These are phyloP conservation scores for Coccinonectria pachysandricola DNA, from an alignment of 2,329 filamentous ascomycete genomes.

Conservation along the genomic window DNA sequence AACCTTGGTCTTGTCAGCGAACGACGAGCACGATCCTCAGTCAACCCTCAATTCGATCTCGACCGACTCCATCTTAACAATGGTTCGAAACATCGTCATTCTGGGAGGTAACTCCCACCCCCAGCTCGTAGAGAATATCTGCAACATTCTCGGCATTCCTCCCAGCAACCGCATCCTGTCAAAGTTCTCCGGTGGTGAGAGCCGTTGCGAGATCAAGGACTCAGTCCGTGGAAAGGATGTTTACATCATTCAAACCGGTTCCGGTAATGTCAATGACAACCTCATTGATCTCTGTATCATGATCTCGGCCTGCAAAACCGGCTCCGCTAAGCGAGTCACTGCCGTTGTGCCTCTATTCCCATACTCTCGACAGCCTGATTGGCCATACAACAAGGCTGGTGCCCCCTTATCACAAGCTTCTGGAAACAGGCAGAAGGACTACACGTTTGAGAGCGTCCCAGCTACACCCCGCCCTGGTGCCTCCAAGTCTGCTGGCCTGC, in stretches of 20 bases:
- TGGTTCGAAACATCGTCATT: slow-evolving; percentile 93
- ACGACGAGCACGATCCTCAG: slow-evolving; percentile 5
- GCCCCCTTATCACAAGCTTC: slow-evolving; percentile 69
- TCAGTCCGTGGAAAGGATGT: slow-evolving; percentile 97
- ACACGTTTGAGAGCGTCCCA: slow-evolving; percentile 88
- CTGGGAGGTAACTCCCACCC: slow-evolving; percentile 92
- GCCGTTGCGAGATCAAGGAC: slow-evolving; percentile 88
- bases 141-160: slow-evolving; percentile 80
- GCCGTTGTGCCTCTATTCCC: slow-evolving; percentile 92
- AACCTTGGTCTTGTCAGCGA: slow-evolving; percentile 13
- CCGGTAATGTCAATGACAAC: slow-evolving; percentile 89
- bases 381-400: slow-evolving; percentile 92
- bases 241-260: slow-evolving; percentile 93
- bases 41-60: slow-evolving; percentile 8
- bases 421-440: slow-evolving; percentile 43
- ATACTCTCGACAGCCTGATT: slow-evolving; percentile 90
- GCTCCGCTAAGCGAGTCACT: slow-evolving; percentile 85
- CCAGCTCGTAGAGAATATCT: slow-evolving; percentile 74
- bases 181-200: slow-evolving; percentile 95
- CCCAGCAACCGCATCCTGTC: slow-evolving; percentile 70
- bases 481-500: slow-evolving; percentile 53
- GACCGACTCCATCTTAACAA: slow-evolving; percentile 28
- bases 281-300: slow-evolving; percentile 96
- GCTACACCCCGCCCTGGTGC: slow-evolving; percentile 69
- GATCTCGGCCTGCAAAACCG: slow-evolving; percentile 94